These are phyloP conservation scores for Thamnidium elegans DNA, from an alignment of 192 early-diverging fungal genomes.

Conservation along the genomic window DNA sequence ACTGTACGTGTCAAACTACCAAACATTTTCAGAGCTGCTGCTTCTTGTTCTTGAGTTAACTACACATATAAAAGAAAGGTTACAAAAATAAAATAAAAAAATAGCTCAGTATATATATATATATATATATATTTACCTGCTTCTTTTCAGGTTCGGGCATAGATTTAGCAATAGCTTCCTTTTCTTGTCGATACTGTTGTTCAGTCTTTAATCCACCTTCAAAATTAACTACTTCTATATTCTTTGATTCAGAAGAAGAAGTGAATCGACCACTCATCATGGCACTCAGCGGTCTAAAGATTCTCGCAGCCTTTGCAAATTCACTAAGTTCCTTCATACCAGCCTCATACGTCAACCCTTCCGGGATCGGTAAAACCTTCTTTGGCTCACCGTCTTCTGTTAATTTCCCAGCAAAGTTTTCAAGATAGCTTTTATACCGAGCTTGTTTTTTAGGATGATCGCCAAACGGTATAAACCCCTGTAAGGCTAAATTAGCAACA, in stretches of 20 bases:
- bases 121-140: neutral
- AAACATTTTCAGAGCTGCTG: constrained; percentile 66
- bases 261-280: constrained; percentile 77
- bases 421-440: constrained; percentile 69
- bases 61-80: constrained; percentile 6
- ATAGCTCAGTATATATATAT: neutral
- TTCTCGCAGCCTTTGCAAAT: constrained; percentile 72
- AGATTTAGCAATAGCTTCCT: constrained; percentile 8
- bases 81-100: neutral
- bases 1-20: constrained; percentile 58
- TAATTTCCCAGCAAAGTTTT: constrained; percentile 56
- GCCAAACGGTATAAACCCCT: constrained; percentile 80
- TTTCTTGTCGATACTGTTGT: constrained; percentile 28
- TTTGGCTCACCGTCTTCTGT: constrained; percentile 20
- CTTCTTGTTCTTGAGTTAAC: constrained; percentile 39
- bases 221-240: constrained; percentile 32
- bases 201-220: constrained; percentile 45
- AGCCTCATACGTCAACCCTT: constrained; percentile 43
- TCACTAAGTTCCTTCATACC: constrained; percentile 64
- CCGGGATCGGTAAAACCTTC: constrained; percentile 19
- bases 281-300: constrained; percentile 66
- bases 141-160: constrained; percentile 16
- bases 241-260: constrained; percentile 32
- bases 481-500: constrained; percentile 64
- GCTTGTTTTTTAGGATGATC: constrained; percentile 66